Conservation (phyloP, 148 eudicot genomes). For the Amaranthus hypochondriacus region DNA sequence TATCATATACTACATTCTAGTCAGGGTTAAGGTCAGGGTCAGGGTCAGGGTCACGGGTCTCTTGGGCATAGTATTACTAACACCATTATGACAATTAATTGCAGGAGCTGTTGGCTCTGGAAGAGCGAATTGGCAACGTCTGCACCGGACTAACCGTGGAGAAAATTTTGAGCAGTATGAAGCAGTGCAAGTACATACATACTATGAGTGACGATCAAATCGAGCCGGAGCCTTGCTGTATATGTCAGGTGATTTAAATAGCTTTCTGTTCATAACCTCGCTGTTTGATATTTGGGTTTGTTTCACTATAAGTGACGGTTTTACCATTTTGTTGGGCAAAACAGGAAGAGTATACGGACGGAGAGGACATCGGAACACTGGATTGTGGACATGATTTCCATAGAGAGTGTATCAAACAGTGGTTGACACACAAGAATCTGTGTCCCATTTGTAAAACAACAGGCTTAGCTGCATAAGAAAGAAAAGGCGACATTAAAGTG, state of each 20-base stretch:
- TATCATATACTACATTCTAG: too few relatives aligned
- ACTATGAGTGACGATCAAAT: slow-evolving; percentile 30
- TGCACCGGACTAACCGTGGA: slow-evolving; percentile 80
- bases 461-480: slow-evolving; percentile 39
- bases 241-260: slow-evolving; percentile 57
- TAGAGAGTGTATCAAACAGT: slow-evolving; percentile 69
- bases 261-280: neutral
- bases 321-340: neutral
- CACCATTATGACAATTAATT: neutral
- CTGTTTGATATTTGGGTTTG: neutral
- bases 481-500: neutral
- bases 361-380: slow-evolving; percentile 65
- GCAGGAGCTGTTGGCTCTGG: slow-evolving; percentile 86
- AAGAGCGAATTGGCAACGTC: slow-evolving; percentile 86
- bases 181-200: slow-evolving; percentile 45
- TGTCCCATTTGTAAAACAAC: slow-evolving; percentile 97
- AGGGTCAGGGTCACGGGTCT: too few relatives aligned
- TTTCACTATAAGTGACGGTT: neutral
- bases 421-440: slow-evolving; percentile 77
- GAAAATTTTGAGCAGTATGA: slow-evolving; percentile 44
- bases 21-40: too few relatives aligned
- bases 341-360: slow-evolving; percentile 78
- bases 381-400: slow-evolving; percentile 94
- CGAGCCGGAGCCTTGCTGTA: slow-evolving; percentile 80
- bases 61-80: neutral